Conservation (phyloP, 2,329 filamentous ascomycete species). For the Fusarium dimerum region DNA sequence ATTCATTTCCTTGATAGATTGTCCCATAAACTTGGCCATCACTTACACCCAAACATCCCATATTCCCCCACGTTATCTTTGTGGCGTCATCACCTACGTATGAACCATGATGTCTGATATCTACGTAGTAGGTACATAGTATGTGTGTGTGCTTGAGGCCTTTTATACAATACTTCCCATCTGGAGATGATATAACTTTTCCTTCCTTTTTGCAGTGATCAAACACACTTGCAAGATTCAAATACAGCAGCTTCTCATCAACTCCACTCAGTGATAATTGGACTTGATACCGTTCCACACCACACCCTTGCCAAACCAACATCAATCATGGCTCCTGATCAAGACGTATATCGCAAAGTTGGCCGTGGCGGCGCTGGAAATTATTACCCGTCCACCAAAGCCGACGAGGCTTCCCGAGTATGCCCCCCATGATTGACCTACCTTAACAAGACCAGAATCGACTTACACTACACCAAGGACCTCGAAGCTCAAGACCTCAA, state of each 20-base stretch:
- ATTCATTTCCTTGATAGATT: no score
- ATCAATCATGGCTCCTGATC: constrained; percentile 24
- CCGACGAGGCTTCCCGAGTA: constrained; percentile 45
- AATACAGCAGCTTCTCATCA: not conserved
- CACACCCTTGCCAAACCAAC: not conserved
- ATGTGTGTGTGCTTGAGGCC: not conserved
- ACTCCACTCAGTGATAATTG: not conserved
- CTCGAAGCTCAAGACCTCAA: constrained; percentile 40
- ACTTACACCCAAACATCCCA: not conserved
- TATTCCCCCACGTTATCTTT: constrained; percentile 14
- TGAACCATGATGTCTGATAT: constrained; percentile 4
- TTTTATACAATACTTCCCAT: not conserved
- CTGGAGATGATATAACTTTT: not conserved
- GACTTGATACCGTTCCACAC: not conserved
- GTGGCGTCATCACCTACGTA: constrained; percentile 13
- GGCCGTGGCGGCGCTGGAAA: constrained; percentile 68
- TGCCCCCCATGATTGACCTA: constrained; percentile 1
- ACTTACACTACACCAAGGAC: constrained; percentile 31
- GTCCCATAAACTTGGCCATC: no score
- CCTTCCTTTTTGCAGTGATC: not conserved
- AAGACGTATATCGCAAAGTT: constrained; percentile 50
- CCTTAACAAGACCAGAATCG: no score
- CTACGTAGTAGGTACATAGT: constrained; percentile 1
- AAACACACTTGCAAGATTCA: not conserved
- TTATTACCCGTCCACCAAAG: constrained; percentile 54